These are phyloP conservation scores for Penicillium longicatenatum DNA, from an alignment of 495 filamentous ascomycete genomes.

Conservation along the genomic window DNA sequence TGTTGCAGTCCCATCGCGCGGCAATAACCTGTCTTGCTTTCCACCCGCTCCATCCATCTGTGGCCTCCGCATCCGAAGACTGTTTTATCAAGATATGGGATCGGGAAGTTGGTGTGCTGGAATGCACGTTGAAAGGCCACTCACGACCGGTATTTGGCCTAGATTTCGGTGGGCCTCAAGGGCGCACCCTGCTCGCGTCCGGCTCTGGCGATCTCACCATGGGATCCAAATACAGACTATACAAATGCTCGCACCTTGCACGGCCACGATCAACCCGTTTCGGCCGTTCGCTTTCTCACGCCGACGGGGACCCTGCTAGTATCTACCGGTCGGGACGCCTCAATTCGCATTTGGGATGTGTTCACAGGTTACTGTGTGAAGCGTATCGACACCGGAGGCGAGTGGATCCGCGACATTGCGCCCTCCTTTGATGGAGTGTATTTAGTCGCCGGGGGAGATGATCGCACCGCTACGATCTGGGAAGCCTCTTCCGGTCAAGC, in stretches of 20 bases:
- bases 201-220: slow-evolving; percentile 89
- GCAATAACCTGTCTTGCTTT: slow-evolving; percentile 88
- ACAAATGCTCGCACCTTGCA: slow-evolving; percentile 89
- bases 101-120: slow-evolving; percentile 90
- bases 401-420: slow-evolving; percentile 85
- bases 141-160: slow-evolving; percentile 85
- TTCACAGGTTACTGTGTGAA: not conserved
- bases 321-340: not conserved
- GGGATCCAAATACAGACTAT: slow-evolving; percentile 90
- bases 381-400: not conserved
- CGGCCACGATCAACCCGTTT: slow-evolving; percentile 91
- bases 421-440: slow-evolving; percentile 83
- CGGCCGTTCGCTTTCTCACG: slow-evolving; percentile 81
- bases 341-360: not conserved
- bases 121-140: slow-evolving; percentile 87
- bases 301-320: slow-evolving; percentile 77
- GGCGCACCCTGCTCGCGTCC: slow-evolving; percentile 79
- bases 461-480: slow-evolving; percentile 79
- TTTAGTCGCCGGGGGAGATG: slow-evolving; percentile 79
- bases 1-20: slow-evolving; percentile 76
- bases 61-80: slow-evolving; percentile 91
- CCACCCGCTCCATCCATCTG: slow-evolving; percentile 85
- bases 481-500: slow-evolving; percentile 62
- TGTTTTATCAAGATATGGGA: slow-evolving; percentile 95
- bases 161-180: slow-evolving; percentile 84